Base-by-base conservation (phyloP, 139 green algal species). In the Zygnema circumcarinatum region DNA sequence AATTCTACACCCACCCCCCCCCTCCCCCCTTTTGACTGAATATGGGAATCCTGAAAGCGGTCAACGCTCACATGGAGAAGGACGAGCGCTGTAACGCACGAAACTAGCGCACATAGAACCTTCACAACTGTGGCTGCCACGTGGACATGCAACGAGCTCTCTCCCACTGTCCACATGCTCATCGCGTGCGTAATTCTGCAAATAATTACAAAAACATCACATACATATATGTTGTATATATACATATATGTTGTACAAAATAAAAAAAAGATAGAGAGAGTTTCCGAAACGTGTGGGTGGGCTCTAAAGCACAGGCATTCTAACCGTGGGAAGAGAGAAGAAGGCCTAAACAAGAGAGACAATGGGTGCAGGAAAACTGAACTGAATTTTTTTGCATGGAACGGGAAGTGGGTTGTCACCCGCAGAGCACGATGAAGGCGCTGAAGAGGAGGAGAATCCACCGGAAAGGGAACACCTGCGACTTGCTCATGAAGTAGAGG, bases 391-490 rank as follows among this genome's bases (percentile, higher is more conserved):
- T n/a, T n/a, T n/a, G n/a, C n/a, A n/a, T n/a, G n/a, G n/a, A n/a
- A n/a, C n/a, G n/a, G n/a, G n/a, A n/a, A n/a, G n/a, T n/a, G n/a
- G n/a, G n/a, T n/a, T n/a, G n/a, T n/a, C 7, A 78, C 69, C 81
- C 82, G 31, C 82, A 88, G 53, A 89, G 78, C 0, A 89, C 76
- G 35, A 89, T 87, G 75, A 89, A 87, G n/a, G 41, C 25, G 84
- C 75, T 53, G 52, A 87, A 89, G 3, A 81, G 76, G 33, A 84
- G 52, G 20, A 89, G 82, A 35, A 89, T 31, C 75, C 75, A 84
- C 21, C 84, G 78, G 84, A 72, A 35, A 1, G 84, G 81, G 47
- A 89, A 89, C 22, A 38, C 38, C 22, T 69, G 72, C n/a, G 84
- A 38, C 36, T 47, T 33, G 16, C 35, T 2, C 0, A 79, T 67